Evolutionary conservation across 2,329 filamentous ascomycete genomes (phyloP), one percentile per base, ranked within the genome.

Genomic region (Nemania sp.): DNA sequence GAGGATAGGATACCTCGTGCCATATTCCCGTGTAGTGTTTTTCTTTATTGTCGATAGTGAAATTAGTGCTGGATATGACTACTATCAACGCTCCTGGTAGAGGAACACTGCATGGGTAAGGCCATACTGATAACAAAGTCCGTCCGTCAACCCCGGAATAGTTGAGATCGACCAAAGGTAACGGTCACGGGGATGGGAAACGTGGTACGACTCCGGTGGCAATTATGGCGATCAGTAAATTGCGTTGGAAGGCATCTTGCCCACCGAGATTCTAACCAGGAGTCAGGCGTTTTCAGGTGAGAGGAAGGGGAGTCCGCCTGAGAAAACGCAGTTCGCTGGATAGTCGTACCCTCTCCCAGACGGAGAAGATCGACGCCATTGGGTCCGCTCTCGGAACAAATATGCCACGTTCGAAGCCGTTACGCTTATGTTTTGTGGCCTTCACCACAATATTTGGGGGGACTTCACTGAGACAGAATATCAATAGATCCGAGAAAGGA

Each of bases 321-420:
- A 57, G 24, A 29, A 56, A 35, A 45, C 6, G 38, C 35, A 55
- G 59, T 66, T 55, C 53, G 55, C 55, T 59, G 67, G 67, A 26
- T 68, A 65, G 24, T 58, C 59, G 49, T 67, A 52, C 69, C 64
- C 67, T n/a, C 64, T 68, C 53, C 53, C 29, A 73, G 67, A 35
- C 27, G 60, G 68, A 69, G 66, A 66, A 62, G 74, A 76, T 76
- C 74, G 69, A 67, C 74, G 61, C 6, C 29, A 29, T 49, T 32
- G 45, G 55, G 68, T 70, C 68, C 71, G 68, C 70, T 54, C 67
- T 71, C 64, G 57, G 57, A 24, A 35, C 18, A n/a, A 49, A 10
- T 45, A 61, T 22, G 41, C 58, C 4, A 35, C 53, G 35, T 41
- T 38, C 35, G 24, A n/a, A 29, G 24, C 38, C 38, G 43, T 56